Evolutionary conservation across 306 rosid species (phyloP).

Genomic region (Cyamopsis tetragonoloba): DNA sequence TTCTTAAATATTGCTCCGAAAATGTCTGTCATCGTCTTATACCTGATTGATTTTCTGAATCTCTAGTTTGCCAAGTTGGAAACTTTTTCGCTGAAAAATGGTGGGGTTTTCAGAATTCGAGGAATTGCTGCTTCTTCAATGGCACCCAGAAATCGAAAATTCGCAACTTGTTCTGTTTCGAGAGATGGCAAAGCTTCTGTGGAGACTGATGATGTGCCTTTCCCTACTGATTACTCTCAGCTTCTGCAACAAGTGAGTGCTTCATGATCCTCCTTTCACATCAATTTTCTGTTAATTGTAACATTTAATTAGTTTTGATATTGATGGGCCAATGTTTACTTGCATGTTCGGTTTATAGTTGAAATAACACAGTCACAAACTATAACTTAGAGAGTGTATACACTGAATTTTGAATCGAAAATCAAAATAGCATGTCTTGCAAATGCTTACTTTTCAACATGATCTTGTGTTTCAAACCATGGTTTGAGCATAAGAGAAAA

Average conservation of each 20-base stretch:
- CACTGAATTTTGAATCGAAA: no score
- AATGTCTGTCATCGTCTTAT: not conserved
- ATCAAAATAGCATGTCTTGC: no score
- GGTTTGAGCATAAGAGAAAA: no score
- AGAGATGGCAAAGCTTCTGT: constrained; percentile 44
- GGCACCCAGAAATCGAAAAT: constrained; percentile 22
- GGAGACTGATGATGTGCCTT: constrained; percentile 51
- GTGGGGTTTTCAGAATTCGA: constrained; percentile 22
- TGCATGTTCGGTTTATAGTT: no score
- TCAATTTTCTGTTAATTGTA: not conserved
- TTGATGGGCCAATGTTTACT: not conserved
- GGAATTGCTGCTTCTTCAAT: constrained; percentile 7
- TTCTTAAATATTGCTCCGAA: not conserved
- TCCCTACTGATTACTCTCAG: constrained; percentile 72
- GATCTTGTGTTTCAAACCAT: no score
- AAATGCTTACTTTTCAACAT: no score
- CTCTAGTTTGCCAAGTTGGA: constrained; percentile 36
- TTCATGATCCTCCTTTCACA: not conserved
- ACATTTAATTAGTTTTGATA: not conserved
- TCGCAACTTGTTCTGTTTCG: constrained; percentile 36
- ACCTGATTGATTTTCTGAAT: not conserved
- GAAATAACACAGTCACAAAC: no score
- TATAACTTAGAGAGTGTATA: no score
- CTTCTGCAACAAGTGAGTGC: constrained; percentile 74
- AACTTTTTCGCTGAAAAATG: constrained; percentile 19